Evolutionary conservation across 208 protist species (phyloP).

Genomic region (Trypanosoma lewisi): DNA sequence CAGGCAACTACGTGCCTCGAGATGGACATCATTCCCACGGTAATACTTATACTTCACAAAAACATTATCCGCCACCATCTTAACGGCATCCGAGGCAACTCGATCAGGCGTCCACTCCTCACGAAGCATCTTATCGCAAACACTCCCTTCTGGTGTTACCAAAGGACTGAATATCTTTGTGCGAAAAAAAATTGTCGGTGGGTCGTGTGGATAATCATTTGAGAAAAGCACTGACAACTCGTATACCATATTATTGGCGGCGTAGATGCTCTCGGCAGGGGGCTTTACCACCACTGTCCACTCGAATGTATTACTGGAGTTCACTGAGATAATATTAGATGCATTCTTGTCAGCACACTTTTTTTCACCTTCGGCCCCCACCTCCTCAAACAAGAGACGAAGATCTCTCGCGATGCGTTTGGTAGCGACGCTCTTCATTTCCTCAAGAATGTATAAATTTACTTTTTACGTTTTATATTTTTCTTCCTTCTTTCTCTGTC

Average conservation of each 20-base stretch:
- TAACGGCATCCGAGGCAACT: conserved; percentile 29
- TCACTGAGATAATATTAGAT: not conserved
- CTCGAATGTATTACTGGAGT: conserved; percentile 33
- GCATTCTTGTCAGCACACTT: not conserved
- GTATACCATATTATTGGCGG: conserved; percentile 23
- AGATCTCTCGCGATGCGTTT: conserved; percentile 51
- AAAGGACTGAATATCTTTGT: conserved; percentile 63
- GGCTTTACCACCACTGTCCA: conserved; percentile 45
- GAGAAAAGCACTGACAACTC: conserved; percentile 32
- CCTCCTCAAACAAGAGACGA: conserved; percentile 21
- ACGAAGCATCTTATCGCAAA: conserved; percentile 54
- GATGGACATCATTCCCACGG: conserved; percentile 35
- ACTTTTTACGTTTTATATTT: not conserved
- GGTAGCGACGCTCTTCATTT: conserved; percentile 15
- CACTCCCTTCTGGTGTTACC: conserved; percentile 33
- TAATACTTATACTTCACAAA: conserved; percentile 42
- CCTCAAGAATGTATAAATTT: no score
- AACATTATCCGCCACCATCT: conserved; percentile 31
- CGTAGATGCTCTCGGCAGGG: conserved; percentile 49
- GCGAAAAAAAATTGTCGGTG: conserved; percentile 49
- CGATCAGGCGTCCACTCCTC: conserved; percentile 50
- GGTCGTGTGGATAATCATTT: conserved; percentile 59
- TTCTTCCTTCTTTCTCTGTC: not conserved
- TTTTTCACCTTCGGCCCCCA: not conserved
- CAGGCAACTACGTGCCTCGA: conserved; percentile 34